phyloP scores from a whole-genome alignment of 441 rosid genomes.

The Rhodomyrtus psidioides region DNA sequence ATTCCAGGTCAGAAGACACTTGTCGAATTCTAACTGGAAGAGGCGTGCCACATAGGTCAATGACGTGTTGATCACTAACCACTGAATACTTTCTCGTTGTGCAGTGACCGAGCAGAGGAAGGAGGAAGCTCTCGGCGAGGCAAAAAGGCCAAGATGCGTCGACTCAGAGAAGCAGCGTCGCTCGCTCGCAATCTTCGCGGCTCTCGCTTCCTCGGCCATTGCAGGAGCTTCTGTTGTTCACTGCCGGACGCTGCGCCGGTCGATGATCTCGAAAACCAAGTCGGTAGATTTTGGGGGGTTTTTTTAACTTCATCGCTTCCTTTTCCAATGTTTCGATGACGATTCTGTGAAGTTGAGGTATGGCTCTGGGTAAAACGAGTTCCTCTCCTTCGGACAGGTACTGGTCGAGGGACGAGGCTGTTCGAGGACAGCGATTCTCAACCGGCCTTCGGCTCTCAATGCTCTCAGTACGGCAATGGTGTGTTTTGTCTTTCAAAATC shows the following conservation, averaged over 20 bases:
- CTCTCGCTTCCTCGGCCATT: background rate
- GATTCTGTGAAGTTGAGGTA: background rate
- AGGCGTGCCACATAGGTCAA: too few relatives aligned
- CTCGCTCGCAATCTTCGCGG: background rate
- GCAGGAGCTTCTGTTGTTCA: slow-evolving; percentile 29
- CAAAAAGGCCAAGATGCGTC: background rate
- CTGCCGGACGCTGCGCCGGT: slow-evolving; percentile 18
- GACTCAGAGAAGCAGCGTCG: background rate
- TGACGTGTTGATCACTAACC: too few relatives aligned
- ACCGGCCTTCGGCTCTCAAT: slow-evolving; percentile 69
- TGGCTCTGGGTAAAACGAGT: background rate
- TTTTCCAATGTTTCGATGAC: background rate
- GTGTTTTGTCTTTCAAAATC: background rate
- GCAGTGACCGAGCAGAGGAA: background rate
- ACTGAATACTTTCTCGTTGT: background rate
- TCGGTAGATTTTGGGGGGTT: slow-evolving; percentile 7
- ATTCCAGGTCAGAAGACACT: too few relatives aligned
- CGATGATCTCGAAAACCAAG: slow-evolving; percentile 50
- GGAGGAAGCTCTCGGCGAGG: background rate
- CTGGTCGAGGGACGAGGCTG: slow-evolving; percentile 56
- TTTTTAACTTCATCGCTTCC: background rate
- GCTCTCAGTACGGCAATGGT: slow-evolving; percentile 75
- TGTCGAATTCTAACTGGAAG: too few relatives aligned
- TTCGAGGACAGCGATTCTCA: slow-evolving; percentile 68
- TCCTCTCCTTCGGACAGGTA: slow-evolving; percentile 28